Evolutionary conservation across 1,284 basidiomycete species (phyloP).

Genomic region (Volvariella volvacea): DNA sequence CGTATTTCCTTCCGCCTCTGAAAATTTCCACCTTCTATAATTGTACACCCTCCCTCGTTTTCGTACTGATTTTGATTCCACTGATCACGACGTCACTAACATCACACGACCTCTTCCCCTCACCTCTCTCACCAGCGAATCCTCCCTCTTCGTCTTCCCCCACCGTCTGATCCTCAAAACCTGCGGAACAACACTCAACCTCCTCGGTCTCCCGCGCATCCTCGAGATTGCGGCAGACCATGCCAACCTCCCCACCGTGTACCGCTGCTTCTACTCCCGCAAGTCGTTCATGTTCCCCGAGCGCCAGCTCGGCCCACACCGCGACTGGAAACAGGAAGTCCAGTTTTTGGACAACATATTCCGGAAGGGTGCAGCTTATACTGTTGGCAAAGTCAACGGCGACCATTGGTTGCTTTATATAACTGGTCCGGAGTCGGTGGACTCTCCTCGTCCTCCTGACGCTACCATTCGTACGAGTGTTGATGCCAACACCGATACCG

Average conservation of each 20-base stretch:
- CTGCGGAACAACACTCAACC: conserved; percentile 96
- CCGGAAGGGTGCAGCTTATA: conserved; percentile 86
- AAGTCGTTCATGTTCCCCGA: conserved; percentile 99
- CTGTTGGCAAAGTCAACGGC: conserved; percentile 96
- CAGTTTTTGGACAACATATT: conserved; percentile 89
- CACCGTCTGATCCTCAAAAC: conserved; percentile 98
- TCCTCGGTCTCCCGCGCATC: conserved; percentile 89
- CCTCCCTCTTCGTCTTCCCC: conserved; percentile 92
- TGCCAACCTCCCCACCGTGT: conserved; percentile 70
- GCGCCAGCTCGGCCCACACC: conserved; percentile 89
- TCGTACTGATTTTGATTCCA: too few species aligned
- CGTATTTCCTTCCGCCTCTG: conserved; percentile 2
- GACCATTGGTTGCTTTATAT: conserved; percentile 99
- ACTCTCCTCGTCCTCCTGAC: conserved; percentile 21
- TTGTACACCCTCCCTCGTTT: too few species aligned
- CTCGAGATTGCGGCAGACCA: conserved; percentile 82
- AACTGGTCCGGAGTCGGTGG: conserved; percentile 49
- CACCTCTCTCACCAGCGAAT: conserved; percentile 70
- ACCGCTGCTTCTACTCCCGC: conserved; percentile 94
- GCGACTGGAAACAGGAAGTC: conserved; percentile 93
- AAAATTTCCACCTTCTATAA: background rate
- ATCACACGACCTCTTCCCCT: too few species aligned
- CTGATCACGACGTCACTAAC: too few species aligned
- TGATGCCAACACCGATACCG: conserved; percentile 12
- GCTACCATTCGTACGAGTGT: too few species aligned